phyloP scores from a whole-genome alignment of 2,329 filamentous ascomycete species.

The Penicillium polonicum region DNA sequence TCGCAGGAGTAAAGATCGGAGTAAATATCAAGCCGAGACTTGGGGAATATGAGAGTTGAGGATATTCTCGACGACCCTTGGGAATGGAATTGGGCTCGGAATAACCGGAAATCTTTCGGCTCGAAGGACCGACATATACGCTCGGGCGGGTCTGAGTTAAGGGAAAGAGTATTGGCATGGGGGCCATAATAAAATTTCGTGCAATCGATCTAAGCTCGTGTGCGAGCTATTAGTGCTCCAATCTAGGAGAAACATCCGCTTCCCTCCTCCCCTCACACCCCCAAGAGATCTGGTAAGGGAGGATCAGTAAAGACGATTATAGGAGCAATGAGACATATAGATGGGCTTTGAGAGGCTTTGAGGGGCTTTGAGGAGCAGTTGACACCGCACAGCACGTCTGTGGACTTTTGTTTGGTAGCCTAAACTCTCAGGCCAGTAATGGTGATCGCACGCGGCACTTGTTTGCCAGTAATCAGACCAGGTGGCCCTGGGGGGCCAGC shows the following conservation, averaged over 20 bases:
- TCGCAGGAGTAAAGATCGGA: background rate
- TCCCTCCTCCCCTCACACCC: fast-evolving
- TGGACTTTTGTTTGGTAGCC: too few species aligned
- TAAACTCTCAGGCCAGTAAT: too few species aligned
- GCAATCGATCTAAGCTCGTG: background rate
- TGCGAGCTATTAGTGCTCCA: background rate
- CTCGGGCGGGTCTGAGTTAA: background rate
- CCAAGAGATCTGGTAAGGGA: background rate
- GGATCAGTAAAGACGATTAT: too few species aligned
- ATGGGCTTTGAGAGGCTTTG: background rate
- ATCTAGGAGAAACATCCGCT: background rate
- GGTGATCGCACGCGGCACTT: too few species aligned
- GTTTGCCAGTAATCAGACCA: too few species aligned
- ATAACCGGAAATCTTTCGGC: background rate
- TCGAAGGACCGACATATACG: background rate
- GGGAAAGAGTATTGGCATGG: background rate
- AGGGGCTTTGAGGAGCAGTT: background rate
- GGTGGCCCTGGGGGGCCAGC: too few species aligned
- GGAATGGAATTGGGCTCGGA: background rate
- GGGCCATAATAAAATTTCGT: background rate
- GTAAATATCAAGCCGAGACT: too few species aligned
- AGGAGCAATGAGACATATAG: background rate
- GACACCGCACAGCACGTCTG: background rate
- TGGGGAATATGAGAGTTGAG: background rate
- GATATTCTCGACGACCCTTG: background rate